Evolutionary conservation across 108 stramenopile genomes (phyloP).

Genomic region (Cyclotella choctawhatcheeana): DNA sequence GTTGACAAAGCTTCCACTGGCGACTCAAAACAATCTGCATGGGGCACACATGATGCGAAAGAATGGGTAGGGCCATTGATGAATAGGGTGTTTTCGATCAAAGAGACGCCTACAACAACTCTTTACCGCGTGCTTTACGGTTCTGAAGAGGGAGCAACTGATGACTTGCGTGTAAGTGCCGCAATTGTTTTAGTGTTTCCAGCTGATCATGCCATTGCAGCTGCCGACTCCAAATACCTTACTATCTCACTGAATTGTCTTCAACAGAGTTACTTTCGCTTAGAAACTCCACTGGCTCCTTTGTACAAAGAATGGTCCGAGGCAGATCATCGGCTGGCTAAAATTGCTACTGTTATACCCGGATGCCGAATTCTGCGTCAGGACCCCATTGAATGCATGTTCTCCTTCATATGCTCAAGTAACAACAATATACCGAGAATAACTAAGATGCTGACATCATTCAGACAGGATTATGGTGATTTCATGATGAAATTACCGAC

Average conservation of each 20-base stretch:
- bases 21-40: slow-evolving; percentile 65
- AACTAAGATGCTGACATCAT: slow-evolving; percentile 82
- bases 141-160: slow-evolving; percentile 35
- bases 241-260: not conserved
- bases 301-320: slow-evolving; percentile 84
- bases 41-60: slow-evolving; percentile 85
- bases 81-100: slow-evolving; percentile 66
- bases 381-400: slow-evolving; percentile 95
- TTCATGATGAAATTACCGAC: slow-evolving; percentile 58
- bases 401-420: slow-evolving; percentile 96
- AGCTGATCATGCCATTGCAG: no score
- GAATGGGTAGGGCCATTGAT: slow-evolving; percentile 83
- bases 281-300: slow-evolving; percentile 58
- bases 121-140: slow-evolving; percentile 69
- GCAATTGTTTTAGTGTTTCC: not conserved
- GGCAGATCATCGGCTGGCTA: slow-evolving; percentile 58
- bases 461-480: slow-evolving; percentile 81
- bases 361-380: slow-evolving; percentile 92
- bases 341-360: slow-evolving; percentile 75
- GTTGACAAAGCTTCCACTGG: slow-evolving; percentile 34
- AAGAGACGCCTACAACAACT: slow-evolving; percentile 79
- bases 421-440: slow-evolving; percentile 99
- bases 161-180: slow-evolving; percentile 40
- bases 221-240: no score
- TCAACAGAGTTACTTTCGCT: slow-evolving; percentile 70